Base-by-base conservation (phyloP, 495 filamentous ascomycete genomes). In the Aspergillus baeticus region DNA sequence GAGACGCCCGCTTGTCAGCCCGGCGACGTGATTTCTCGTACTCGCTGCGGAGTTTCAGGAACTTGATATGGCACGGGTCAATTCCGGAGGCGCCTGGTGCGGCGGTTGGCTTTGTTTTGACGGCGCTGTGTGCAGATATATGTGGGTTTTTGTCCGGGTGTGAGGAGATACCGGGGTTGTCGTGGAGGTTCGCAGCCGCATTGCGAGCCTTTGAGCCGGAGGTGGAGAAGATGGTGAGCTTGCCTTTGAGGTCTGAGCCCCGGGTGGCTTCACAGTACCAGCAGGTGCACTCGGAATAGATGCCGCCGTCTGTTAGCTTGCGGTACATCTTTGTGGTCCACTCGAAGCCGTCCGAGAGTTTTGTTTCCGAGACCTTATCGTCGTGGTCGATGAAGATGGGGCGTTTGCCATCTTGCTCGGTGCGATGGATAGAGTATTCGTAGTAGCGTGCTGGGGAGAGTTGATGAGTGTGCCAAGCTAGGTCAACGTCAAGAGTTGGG, bases 221-320 rank as follows among this genome's bases (percentile, higher is more conserved):
- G 13, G 55, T 62, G 36, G 62, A 55, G 23, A 54, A 60, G 58
- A 70, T 58, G 33, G 75, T 34, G 38, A 78, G 81, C 43, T 59
- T 58, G 67, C 88, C 82, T 46, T 48, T 6, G 10, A 81, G 69
- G 38, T 72, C 66, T n/a, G 71, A 58, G 34, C 82, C 81, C 11
- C 91, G 85, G 57, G 88, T 83, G 18, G 86, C 83, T 76, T 94
- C 90, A 73, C 91, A 96, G 66, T 91, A 92, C 90, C 91, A 96
- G 71, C 91, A 96, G 4, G 85, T 91, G 65, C 91, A 96, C 68
- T 90, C 87, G 26, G 81, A 87, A 69, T 94, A 96, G 22, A 88
- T 79, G 55, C 87, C 80, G 7, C 76, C 73, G 61, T 77, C 85
- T 15, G 70, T 74, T 36, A 67, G 58, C 33, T 85, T 81, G 60